Evolutionary conservation across 2,329 filamentous ascomycete species (phyloP).

Genomic region (Stromatinia cepivora): DNA sequence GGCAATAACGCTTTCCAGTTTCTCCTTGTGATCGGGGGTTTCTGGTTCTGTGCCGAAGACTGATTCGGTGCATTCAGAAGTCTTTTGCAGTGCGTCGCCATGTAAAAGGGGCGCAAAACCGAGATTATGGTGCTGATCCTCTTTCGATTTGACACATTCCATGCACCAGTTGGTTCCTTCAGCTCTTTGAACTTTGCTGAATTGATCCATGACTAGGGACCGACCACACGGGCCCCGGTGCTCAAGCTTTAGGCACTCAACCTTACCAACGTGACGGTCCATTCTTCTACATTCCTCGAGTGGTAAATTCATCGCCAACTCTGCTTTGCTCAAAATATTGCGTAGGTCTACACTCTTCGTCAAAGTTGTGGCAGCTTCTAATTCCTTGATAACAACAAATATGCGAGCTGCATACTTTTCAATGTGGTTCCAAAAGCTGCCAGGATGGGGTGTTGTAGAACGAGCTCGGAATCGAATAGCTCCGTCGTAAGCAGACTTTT

Average conservation of each 20-base stretch:
- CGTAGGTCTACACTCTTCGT: not conserved
- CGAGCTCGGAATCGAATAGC: not conserved
- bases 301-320: not conserved
- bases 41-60: not conserved
- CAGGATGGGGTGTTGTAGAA: not conserved
- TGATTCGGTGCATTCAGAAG: not conserved
- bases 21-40: not conserved
- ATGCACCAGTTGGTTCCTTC: not conserved
- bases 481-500: not conserved
- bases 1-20: too few species aligned
- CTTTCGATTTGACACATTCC: not conserved
- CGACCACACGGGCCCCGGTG: not conserved
- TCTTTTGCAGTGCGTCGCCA: not conserved
- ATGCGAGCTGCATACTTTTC: not conserved
- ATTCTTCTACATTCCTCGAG: not conserved
- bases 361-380: not conserved
- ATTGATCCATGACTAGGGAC: not conserved
- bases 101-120: too few species aligned
- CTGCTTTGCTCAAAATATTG: not conserved
- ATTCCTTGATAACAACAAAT: not conserved
- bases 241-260: not conserved
- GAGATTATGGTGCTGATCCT: not conserved
- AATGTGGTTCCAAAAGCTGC: not conserved
- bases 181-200: not conserved
- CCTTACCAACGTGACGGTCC: accelerated